phyloP scores from a whole-genome alignment of 208 protist genomes.

The Acanthamoeba castellanii region DNA sequence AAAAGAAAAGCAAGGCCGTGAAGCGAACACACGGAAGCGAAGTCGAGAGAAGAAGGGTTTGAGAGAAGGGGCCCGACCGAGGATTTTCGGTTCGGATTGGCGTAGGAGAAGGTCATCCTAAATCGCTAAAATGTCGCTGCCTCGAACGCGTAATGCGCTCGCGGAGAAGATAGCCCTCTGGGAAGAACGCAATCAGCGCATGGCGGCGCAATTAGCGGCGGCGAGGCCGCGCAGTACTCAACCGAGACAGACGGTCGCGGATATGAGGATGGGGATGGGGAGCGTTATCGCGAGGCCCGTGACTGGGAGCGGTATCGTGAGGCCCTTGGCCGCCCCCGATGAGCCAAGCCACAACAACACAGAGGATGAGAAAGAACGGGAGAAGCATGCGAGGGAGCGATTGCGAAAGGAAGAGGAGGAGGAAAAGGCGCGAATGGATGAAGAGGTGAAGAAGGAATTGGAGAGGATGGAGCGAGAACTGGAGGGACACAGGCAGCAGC shows the following conservation, averaged over 20 bases:
- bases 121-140: not conserved
- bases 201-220: not conserved
- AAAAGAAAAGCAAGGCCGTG: not conserved
- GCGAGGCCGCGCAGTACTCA: not conserved
- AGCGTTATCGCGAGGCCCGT: not conserved
- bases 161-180: conserved; percentile 37
- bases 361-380: conserved; percentile 10
- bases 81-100: too few species aligned
- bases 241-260: not conserved
- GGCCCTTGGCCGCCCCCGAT: not conserved
- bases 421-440: not conserved
- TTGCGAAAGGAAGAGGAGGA: conserved; percentile 7
- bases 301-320: not conserved
- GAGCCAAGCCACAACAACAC: not conserved
- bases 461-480: not conserved
- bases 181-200: conserved; percentile 17
- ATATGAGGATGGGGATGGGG: not conserved
- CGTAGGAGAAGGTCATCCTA: too few species aligned
- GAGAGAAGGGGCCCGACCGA: too few species aligned
- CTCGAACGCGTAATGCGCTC: conserved; percentile 21
- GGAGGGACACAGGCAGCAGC: not conserved
- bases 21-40: not conserved
- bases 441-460: conserved; percentile 37
- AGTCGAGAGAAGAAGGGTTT: not conserved
- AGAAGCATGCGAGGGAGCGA: not conserved